A percentile compares a stretch with the other conserved stretches of the same genome.
These are phyloP conservation scores for Elasticomyces elasticus DNA, from an alignment of 495 filamentous ascomycete species.

Conservation along the genomic window DNA sequence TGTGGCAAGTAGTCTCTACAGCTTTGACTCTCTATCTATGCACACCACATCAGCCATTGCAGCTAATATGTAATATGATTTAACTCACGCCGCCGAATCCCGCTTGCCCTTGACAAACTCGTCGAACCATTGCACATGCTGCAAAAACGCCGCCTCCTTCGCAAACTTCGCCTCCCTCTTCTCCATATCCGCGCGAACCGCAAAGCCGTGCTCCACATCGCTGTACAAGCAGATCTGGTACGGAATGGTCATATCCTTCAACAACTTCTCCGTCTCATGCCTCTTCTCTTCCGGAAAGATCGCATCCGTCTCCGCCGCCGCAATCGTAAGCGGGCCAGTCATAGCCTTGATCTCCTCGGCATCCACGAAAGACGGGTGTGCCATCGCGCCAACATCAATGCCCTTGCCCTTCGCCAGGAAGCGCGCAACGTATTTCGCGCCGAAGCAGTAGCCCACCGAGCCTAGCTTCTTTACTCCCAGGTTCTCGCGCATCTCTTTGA, in stretches of 20 bases:
- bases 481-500: conserved; percentile 48
- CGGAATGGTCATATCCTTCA: conserved; percentile 51
- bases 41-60: too few species aligned
- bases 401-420: conserved; percentile 36
- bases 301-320: conserved; percentile 65
- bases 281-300: conserved; percentile 74
- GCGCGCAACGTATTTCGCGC: conserved; percentile 45
- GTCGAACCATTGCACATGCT: conserved; percentile 74
- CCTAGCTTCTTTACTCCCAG: conserved; percentile 60
- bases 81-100: conserved; percentile 18
- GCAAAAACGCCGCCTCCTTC: conserved; percentile 76
- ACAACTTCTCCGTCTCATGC: conserved; percentile 48
- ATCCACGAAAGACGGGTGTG: conserved; percentile 69
- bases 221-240: conserved; percentile 79
- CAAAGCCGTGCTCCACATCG: conserved; percentile 68
- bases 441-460: conserved; percentile 72
- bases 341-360: conserved; percentile 66
- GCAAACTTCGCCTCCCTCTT: conserved; percentile 58
- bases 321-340: conserved; percentile 61
- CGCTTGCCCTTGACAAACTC: conserved; percentile 39
- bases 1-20: too few species aligned
- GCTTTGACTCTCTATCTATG: conserved; percentile 6
- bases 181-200: conserved; percentile 56
- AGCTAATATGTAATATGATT: neutral
- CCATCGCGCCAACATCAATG: conserved; percentile 57